Base-by-base conservation (phyloP, 331 rosid species). In the Quercus lobata region DNA sequence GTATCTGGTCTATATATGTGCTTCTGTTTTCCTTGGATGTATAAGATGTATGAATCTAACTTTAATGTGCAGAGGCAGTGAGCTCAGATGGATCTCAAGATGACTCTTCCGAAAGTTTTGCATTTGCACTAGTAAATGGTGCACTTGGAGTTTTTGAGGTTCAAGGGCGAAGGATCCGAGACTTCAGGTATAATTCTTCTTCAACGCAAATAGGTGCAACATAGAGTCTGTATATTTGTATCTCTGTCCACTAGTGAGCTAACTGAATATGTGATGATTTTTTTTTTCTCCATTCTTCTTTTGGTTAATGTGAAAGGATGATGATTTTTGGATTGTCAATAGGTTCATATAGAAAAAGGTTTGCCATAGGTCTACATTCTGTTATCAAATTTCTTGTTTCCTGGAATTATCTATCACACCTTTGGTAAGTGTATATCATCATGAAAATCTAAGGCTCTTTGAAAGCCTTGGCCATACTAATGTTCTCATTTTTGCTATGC, bases 101-200 rank as follows among this genome's bases (percentile, higher is more conserved):
- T 69, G 99, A 96, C 63, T 74, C 86, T 77, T 90, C 99, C 3
- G 98, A 96, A 85, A 96, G 98, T 85, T 96, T 96, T 90, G 93
- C 99, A 27, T 96, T 96, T 91, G 99, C 99, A 53, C 78, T 96
- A 41, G 92, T 81, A 78, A 96, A 93, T 78, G 99, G 99, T 58
- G 98, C 99, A 10, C 97, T 96, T 81, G 99, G 99, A 75, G 99
- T 96, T 81, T 96, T 96, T 85, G 99, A 96, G 87, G 97, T 96
- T 76, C 91, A 91, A 22, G 99, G 98, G 73, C 83, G 99, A 83
- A 89, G 97, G 81, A 90, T 96, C 80, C 96, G 98, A 78, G 99
- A 96, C 84, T 96, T 90, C 92, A 90, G 98, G 99, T 94, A 79
- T 70, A 66, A 79, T 54, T 80, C 78, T 70, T 83, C 82, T 34